Conservation (phyloP, 2,329 filamentous ascomycete genomes). For the Colletotrichum acutatum region DNA sequence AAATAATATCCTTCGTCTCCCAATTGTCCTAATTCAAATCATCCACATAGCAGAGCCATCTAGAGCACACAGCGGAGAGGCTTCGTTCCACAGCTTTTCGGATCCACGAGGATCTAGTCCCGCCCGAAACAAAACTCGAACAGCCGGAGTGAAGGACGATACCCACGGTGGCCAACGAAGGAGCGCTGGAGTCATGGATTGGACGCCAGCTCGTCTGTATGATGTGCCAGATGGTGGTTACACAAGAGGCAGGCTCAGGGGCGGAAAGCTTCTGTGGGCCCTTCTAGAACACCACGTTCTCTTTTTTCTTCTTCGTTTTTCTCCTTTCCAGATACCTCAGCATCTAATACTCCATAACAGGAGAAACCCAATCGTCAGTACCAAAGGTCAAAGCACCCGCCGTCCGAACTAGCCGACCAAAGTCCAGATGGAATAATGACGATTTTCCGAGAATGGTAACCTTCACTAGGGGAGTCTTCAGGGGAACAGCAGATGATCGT, state of each 20-base stretch:
- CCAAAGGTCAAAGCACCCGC: constrained; percentile 1
- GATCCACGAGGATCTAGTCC: constrained; percentile 6
- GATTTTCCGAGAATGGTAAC: not conserved
- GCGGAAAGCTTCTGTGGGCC: constrained; percentile 6
- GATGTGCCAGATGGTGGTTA: constrained; percentile 24
- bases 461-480: not conserved
- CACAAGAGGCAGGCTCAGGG: constrained; percentile 23
- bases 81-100: constrained; percentile 16
- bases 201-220: not conserved
- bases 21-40: constrained; percentile 3
- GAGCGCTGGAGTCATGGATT: constrained; percentile 12
- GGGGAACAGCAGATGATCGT: constrained; percentile 18
- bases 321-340: not conserved
- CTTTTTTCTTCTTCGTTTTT: constrained; percentile 9
- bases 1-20: not conserved
- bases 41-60: not conserved
- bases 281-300: constrained; percentile 26
- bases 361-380: not conserved
- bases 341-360: not conserved
- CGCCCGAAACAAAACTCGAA: constrained; percentile 32
- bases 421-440: not conserved
- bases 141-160: constrained; percentile 5
- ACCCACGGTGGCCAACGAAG: not conserved
- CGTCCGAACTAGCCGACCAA: constrained; percentile 19
- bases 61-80: not conserved